Conservation (phyloP, 2,329 filamentous ascomycete species). For the Talaromyces sp. region DNA sequence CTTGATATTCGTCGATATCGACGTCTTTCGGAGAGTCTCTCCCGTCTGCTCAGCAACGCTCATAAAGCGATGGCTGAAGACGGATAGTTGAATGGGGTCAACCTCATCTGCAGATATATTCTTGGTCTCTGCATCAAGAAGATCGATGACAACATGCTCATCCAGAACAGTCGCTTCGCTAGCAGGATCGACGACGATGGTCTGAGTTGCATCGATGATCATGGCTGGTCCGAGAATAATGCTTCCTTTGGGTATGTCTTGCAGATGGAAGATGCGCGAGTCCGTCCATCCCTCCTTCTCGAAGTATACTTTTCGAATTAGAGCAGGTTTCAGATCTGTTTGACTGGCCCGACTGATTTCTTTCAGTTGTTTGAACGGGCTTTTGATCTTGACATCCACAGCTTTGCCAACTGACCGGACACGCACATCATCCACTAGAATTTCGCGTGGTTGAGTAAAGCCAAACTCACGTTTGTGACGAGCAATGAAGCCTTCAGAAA, state of each 20-base stretch:
- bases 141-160: slow-evolving; percentile 83
- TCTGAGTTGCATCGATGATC: slow-evolving; percentile 69
- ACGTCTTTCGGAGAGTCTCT: slow-evolving; percentile 51
- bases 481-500: slow-evolving; percentile 32
- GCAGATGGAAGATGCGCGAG: slow-evolving; percentile 26
- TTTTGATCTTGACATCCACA: slow-evolving; percentile 12
- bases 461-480: slow-evolving; percentile 41
- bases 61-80: slow-evolving; percentile 56
- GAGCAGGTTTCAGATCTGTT: slow-evolving; percentile 18
- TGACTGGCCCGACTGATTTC: slow-evolving; percentile 12
- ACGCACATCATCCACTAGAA: slow-evolving; percentile 38
- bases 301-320: slow-evolving; percentile 24
- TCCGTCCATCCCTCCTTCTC: slow-evolving; percentile 24
- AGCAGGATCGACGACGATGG: slow-evolving; percentile 79
- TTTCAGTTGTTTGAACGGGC: slow-evolving; percentile 20
- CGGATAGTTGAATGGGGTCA: slow-evolving; percentile 50
- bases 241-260: slow-evolving; percentile 19
- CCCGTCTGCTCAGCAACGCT: slow-evolving; percentile 57
- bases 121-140: slow-evolving; percentile 54
- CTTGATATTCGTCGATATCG: slow-evolving; percentile 65
- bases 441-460: slow-evolving; percentile 35
- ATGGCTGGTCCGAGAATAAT: slow-evolving; percentile 30
- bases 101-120: slow-evolving; percentile 26
- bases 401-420: slow-evolving; percentile 29
- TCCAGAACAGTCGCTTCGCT: slow-evolving; percentile 71